Evolutionary conservation across 768 basidiomycete species (phyloP).

Genomic region (Calvatia gigantea): DNA sequence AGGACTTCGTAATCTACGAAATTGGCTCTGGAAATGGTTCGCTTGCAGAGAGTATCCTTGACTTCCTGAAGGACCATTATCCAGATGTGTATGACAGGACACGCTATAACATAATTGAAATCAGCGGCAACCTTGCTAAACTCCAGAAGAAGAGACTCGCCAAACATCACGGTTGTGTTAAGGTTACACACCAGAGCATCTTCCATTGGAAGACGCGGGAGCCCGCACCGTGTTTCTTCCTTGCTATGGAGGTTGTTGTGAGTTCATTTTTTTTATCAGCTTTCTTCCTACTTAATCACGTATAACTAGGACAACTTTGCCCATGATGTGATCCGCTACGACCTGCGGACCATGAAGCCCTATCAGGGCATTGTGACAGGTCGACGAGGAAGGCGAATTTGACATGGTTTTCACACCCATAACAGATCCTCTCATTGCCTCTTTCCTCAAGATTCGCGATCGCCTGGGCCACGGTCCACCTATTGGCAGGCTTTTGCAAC

Average conservation of each 20-base stretch:
- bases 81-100: constrained; percentile 94
- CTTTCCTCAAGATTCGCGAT: constrained; percentile 69
- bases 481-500: constrained; percentile 50
- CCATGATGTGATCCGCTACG: constrained; percentile 92
- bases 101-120: constrained; percentile 92
- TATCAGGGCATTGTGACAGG: constrained; percentile 79
- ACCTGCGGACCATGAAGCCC: constrained; percentile 72
- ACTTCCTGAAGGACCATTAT: constrained; percentile 70
- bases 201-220: constrained; percentile 81
- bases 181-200: constrained; percentile 71
- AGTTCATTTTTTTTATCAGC: constrained; percentile 26
- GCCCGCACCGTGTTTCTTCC: constrained; percentile 83
- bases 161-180: constrained; percentile 61
- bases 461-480: constrained; percentile 56
- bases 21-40: constrained; percentile 98
- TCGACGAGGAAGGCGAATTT: constrained; percentile 82
- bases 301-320: constrained; percentile 86
- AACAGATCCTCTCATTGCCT: constrained; percentile 78
- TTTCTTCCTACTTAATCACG: constrained; percentile 1
- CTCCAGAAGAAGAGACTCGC: constrained; percentile 68
- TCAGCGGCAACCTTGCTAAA: constrained; percentile 73
- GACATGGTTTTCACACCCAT: constrained; percentile 78
- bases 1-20: constrained; percentile 95
- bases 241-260: constrained; percentile 95
- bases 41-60: constrained; percentile 83